Evolutionary conservation across 2,329 filamentous ascomycete species (phyloP).

Genomic region (Cytospora paraplurivora): DNA sequence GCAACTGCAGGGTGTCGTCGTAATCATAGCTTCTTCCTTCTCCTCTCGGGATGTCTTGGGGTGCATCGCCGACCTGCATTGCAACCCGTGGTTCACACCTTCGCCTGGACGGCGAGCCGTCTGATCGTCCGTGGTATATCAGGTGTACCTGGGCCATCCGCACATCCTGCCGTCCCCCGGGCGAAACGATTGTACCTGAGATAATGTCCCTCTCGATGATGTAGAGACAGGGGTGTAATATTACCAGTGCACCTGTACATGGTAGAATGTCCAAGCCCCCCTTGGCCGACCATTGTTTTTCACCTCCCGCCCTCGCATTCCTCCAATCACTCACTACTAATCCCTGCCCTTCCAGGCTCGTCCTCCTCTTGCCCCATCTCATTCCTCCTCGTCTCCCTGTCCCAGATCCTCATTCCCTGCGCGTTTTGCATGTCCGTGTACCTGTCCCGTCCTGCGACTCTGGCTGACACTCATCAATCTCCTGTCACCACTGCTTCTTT

Average conservation of each 20-base stretch:
- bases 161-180: slow-evolving; percentile 4
- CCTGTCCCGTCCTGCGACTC: slow-evolving; percentile 25
- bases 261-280: not conserved
- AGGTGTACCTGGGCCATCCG: slow-evolving; percentile 8
- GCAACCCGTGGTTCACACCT: slow-evolving; percentile 21
- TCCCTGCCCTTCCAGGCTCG: slow-evolving; percentile 19
- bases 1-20: slow-evolving; percentile 5
- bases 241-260: slow-evolving; percentile 1
- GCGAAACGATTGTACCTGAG: not conserved
- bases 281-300: slow-evolving; percentile 22
- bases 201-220: not conserved
- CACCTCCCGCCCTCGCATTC: slow-evolving; percentile 25
- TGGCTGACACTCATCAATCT: slow-evolving; percentile 25
- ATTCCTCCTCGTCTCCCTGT: slow-evolving; percentile 19
- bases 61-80: slow-evolving; percentile 21
- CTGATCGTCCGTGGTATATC: slow-evolving; percentile 1
- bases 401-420: slow-evolving; percentile 26
- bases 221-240: slow-evolving; percentile 6
- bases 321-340: slow-evolving; percentile 22
- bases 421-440: slow-evolving; percentile 25
- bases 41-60: slow-evolving; percentile 10
- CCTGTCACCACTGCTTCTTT: slow-evolving; percentile 27
- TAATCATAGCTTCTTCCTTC: slow-evolving; percentile 14
- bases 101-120: slow-evolving; percentile 13
- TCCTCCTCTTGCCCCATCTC: slow-evolving; percentile 19